Evolutionary conservation across 495 filamentous ascomycete genomes (phyloP), one percentile per base, ranked within the genome.

Genomic region (Neurospora sp.): DNA sequence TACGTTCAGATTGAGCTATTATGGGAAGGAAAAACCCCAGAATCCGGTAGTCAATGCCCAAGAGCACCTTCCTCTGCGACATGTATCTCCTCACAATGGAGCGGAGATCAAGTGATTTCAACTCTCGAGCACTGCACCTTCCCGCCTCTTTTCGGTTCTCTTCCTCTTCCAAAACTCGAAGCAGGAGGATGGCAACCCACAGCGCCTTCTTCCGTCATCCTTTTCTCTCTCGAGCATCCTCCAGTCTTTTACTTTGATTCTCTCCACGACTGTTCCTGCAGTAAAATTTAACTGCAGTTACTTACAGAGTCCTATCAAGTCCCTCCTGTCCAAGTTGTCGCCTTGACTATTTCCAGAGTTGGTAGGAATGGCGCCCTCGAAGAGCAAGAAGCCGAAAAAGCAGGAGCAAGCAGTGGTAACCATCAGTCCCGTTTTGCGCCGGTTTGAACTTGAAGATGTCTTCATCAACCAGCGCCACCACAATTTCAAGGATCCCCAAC

Each of bases 401-500:
- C 73, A 74, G 28, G 38, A 2, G 38, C 38, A 39, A 39, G 43
- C 74, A 38, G 71, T 77, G 11, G 54, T 66, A 34, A 66, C 24
- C 28, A 19, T 34, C 54, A 34, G 28, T 19, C 54, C 54, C 3
- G 15, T 31, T 8, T 66, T 66, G 54, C 70, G 73, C 19, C 74
- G 79, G 9, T 78, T 79, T 39, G 71, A 74, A 10, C 70, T 81
- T 43, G 70, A 75, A 39, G 74, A 71, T 38, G 66, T 81, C 38
- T 72, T 69, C 38, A 43, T 81, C 38, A 73, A 77, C 38, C 74
- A 72, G 31, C 74, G 70, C 17, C 43, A 73, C 24, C 78, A 75
- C 54, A 73, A 54, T 5, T 81, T 77, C 69, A 79, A 75, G 21
- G 71, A 78, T 17, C 74, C 80, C 2, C 79, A 81, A 42, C 72